Conservation (phyloP, 2,329 filamentous ascomycete genomes). For the Fusarium sp. region DNA sequence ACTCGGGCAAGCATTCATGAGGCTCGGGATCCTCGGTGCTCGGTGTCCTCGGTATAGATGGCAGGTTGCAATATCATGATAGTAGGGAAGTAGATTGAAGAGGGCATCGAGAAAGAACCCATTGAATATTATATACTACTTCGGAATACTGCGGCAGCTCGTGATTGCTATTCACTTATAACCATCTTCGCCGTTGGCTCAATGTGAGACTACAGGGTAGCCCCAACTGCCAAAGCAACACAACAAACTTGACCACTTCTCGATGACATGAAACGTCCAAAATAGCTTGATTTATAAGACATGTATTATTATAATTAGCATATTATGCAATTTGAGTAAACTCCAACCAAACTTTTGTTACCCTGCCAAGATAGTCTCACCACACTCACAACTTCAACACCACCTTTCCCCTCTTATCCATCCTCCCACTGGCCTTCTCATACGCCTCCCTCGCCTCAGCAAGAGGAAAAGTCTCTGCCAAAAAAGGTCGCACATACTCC, state of each 20-base stretch:
- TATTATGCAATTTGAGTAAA: not conserved
- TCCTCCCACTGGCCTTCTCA: constrained; percentile 1
- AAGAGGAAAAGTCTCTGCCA: constrained; percentile 15
- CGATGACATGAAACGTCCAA: not conserved
- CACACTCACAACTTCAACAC: not conserved
- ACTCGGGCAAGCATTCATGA: not conserved
- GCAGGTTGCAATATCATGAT: not conserved
- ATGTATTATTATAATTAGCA: not conserved
- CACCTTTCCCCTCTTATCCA: constrained; percentile 19
- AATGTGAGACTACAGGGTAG: not conserved
- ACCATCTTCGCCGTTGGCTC: not conserved
- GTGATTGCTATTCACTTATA: not conserved
- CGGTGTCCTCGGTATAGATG: not conserved
- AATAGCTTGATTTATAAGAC: not conserved
- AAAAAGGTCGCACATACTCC: constrained; percentile 7
- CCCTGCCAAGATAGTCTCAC: not conserved
- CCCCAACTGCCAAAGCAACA: not conserved
- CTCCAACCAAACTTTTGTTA: not conserved
- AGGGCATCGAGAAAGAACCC: rapidly evolving
- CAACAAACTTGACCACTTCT: not conserved
- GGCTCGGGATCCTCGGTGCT: not conserved
- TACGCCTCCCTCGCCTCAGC: constrained; percentile 5
- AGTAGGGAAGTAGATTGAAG: not conserved
- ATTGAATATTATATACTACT: not conserved
- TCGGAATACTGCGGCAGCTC: not conserved